Percentiles rank a stretch among this genome's conserved stretches.
Conservation (phyloP, 768 basidiomycete species). For the Trametes elegans region DNA sequence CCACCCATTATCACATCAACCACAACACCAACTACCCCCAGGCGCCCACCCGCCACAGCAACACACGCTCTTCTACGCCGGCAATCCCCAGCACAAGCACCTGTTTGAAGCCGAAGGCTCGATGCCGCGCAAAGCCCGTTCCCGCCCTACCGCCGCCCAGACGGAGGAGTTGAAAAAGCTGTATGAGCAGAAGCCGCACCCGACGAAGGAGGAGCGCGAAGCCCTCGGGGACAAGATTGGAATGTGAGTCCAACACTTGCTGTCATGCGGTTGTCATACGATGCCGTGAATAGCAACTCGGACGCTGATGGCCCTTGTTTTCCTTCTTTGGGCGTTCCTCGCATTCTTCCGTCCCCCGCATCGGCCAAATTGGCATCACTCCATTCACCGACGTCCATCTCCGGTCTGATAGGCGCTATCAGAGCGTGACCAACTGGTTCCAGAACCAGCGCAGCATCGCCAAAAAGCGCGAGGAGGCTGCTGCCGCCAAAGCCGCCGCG, state of each 20-base stretch:
- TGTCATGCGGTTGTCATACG: slow-evolving; percentile 6
- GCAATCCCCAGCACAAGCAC: slow-evolving; percentile 48
- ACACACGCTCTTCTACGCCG: slow-evolving; percentile 41
- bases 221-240: slow-evolving; percentile 65
- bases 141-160: slow-evolving; percentile 62
- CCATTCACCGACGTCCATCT: slow-evolving; percentile 12
- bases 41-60: slow-evolving; percentile 29
- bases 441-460: slow-evolving; percentile 81
- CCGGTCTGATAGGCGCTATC: slow-evolving; percentile 56
- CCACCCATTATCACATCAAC: slow-evolving; percentile 19
- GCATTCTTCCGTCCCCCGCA: slow-evolving; percentile 12
- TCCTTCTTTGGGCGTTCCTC: slow-evolving; percentile 21
- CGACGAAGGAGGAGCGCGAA: slow-evolving; percentile 64
- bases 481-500: slow-evolving; percentile 28
- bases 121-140: slow-evolving; percentile 60
- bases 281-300: slow-evolving; percentile 10
- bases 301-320: slow-evolving; percentile 16
- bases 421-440: slow-evolving; percentile 85
- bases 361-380: slow-evolving; percentile 13
- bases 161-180: slow-evolving; percentile 66
- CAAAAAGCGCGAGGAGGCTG: slow-evolving; percentile 61
- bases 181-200: slow-evolving; percentile 64
- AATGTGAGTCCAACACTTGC: slow-evolving; percentile 52
- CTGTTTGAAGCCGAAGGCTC: slow-evolving; percentile 37
- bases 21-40: neutral